phyloP scores from a whole-genome alignment of 2,329 filamentous ascomycete species.

The Juglanconis oblonga region DNA sequence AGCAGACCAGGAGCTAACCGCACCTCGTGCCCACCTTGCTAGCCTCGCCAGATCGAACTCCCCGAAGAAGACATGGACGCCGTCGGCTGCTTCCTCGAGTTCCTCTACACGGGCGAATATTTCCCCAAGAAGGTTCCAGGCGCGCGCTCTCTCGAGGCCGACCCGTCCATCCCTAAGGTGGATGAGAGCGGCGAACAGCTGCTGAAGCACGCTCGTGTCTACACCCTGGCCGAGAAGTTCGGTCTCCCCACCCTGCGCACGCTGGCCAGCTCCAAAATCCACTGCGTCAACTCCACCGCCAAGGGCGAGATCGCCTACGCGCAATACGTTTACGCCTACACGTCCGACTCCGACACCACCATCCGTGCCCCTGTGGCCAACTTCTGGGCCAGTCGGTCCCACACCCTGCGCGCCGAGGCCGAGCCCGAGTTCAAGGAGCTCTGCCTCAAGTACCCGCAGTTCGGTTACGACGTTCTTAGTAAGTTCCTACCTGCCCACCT shows the following conservation, averaged over 20 bases:
- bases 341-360: slow-evolving; percentile 62
- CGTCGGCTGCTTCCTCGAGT: slow-evolving; percentile 77
- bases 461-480: slow-evolving; percentile 90
- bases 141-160: slow-evolving; percentile 65
- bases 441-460: slow-evolving; percentile 87
- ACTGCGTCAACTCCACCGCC: slow-evolving; percentile 83
- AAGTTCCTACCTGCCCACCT: slow-evolving; percentile 28
- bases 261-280: slow-evolving; percentile 84
- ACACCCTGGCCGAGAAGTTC: slow-evolving; percentile 82
- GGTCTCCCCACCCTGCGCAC: slow-evolving; percentile 65
- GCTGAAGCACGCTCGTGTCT: slow-evolving; percentile 83
- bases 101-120: slow-evolving; percentile 82
- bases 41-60: slow-evolving; percentile 68
- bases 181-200: slow-evolving; percentile 81
- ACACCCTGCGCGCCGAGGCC: slow-evolving; percentile 80
- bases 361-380: slow-evolving; percentile 83
- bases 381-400: slow-evolving; percentile 81
- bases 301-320: slow-evolving; percentile 91
- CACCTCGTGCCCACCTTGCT: neutral
- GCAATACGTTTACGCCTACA: slow-evolving; percentile 83
- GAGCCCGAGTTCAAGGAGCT: slow-evolving; percentile 80
- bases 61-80: slow-evolving; percentile 66
- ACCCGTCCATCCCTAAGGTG: slow-evolving; percentile 60
- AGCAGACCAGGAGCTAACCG: neutral
- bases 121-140: slow-evolving; percentile 68